phyloP scores from a whole-genome alignment of 2,329 filamentous ascomycete species.

The Arthrobotrys sphaeroides region DNA sequence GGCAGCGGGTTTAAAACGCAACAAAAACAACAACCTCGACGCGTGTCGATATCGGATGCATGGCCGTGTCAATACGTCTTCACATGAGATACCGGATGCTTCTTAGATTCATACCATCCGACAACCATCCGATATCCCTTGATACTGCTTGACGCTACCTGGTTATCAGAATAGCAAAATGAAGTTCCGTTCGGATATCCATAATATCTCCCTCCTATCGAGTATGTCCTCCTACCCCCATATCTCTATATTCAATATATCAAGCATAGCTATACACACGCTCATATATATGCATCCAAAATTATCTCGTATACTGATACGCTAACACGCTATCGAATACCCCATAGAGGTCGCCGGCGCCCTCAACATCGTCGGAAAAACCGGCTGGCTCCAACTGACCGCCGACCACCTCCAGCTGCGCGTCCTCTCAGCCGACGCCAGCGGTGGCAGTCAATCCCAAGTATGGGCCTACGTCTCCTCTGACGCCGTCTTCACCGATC shows the following conservation, averaged over 20 bases:
- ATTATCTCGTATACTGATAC: too few species aligned
- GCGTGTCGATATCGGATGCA: slow-evolving; percentile 12
- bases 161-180: slow-evolving; percentile 62
- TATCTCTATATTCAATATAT: background rate
- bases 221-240: slow-evolving; percentile 63
- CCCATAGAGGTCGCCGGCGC: slow-evolving; percentile 71
- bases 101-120: too few species aligned
- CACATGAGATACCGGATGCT: too few species aligned
- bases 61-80: too few species aligned
- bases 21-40: slow-evolving; percentile 54
- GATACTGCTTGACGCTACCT: too few species aligned
- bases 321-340: slow-evolving; percentile 27
- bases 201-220: slow-evolving; percentile 73
- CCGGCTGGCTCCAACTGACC: slow-evolving; percentile 82
- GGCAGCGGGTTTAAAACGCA: slow-evolving; percentile 40
- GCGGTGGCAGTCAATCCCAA: slow-evolving; percentile 73
- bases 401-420: slow-evolving; percentile 90
- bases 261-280: too few species aligned
- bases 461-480: slow-evolving; percentile 80
- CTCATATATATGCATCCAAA: background rate
- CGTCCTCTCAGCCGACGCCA: slow-evolving; percentile 81
- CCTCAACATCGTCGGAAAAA: slow-evolving; percentile 68
- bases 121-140: too few species aligned
- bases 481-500: slow-evolving; percentile 82
- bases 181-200: slow-evolving; percentile 73